phyloP scores from a whole-genome alignment of 1,139 yeast species.

The Sugiyamaella neomexicana region DNA sequence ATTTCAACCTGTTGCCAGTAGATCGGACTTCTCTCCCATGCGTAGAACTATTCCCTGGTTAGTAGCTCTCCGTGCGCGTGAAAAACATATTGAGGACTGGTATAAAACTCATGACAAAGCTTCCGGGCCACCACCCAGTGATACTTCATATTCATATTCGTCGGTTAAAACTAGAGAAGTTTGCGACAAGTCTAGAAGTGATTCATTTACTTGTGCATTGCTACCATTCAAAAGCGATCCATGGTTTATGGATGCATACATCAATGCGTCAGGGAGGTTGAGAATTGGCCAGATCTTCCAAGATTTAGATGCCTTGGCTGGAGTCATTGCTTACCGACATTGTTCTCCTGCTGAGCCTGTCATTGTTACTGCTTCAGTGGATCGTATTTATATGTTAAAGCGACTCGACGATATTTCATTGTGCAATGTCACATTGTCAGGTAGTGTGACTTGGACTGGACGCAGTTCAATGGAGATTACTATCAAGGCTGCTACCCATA shows the following conservation, averaged over 20 bases:
- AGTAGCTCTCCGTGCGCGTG: constrained; percentile 74
- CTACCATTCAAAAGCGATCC: constrained; percentile 83
- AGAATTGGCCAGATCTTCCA: constrained; percentile 91
- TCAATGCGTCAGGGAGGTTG: constrained; percentile 83
- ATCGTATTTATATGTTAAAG: constrained; percentile 83
- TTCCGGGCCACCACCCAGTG: constrained; percentile 64
- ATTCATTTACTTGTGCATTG: constrained; percentile 70
- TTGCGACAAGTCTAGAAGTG: constrained; percentile 69
- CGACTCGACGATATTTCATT: constrained; percentile 76
- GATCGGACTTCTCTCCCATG: constrained; percentile 40
- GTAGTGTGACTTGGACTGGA: constrained; percentile 92
- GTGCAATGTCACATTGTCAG: constrained; percentile 78
- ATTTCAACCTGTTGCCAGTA: constrained; percentile 40
- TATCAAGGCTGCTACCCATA: constrained; percentile 80
- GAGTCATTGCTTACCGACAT: constrained; percentile 81
- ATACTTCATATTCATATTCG: constrained; percentile 66
- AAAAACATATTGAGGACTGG: constrained; percentile 68
- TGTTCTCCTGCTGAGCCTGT: constrained; percentile 91
- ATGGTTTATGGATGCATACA: constrained; percentile 81
- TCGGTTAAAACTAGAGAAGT: constrained; percentile 56
- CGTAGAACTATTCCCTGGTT: constrained; percentile 65
- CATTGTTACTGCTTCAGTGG: constrained; percentile 92
- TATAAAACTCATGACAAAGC: constrained; percentile 26
- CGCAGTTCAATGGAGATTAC: constrained; percentile 93
- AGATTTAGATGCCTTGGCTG: constrained; percentile 87